Percentiles rank a stretch among this genome's conserved stretches.
Evolutionary conservation across 2,329 filamentous ascomycete genomes (phyloP).

Genomic region (Sarocladium oryzae): DNA sequence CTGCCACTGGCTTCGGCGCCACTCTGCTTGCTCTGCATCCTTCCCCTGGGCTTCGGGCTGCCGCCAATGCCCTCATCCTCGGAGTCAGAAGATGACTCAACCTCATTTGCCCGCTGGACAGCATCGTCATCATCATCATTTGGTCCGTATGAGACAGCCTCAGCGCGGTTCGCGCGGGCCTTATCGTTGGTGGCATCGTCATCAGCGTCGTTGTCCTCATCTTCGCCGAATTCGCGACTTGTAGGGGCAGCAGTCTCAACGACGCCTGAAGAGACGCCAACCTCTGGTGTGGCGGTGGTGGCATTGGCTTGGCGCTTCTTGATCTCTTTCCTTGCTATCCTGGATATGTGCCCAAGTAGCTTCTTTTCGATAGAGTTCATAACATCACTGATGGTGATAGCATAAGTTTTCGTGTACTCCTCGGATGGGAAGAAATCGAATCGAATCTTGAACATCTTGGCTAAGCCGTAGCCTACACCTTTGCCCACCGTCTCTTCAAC

Average conservation of each 20-base stretch:
- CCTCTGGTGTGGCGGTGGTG: slow-evolving; percentile 67
- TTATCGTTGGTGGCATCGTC: slow-evolving; percentile 72
- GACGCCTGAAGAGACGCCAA: slow-evolving; percentile 50
- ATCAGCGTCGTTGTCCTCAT: slow-evolving; percentile 69
- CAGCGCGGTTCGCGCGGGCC: slow-evolving; percentile 66
- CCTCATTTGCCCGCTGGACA: slow-evolving; percentile 58
- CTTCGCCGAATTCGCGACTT: slow-evolving; percentile 47
- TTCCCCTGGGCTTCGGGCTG: slow-evolving; percentile 31
- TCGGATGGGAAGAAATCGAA: slow-evolving; percentile 77
- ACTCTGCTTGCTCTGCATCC: slow-evolving; percentile 13
- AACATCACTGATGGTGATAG: slow-evolving; percentile 73
- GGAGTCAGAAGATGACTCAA: slow-evolving; percentile 48
- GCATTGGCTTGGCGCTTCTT: slow-evolving; percentile 64
- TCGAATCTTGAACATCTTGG: slow-evolving; percentile 78
- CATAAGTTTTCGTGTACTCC: slow-evolving; percentile 82
- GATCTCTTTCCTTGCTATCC: slow-evolving; percentile 67
- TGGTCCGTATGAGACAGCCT: slow-evolving; percentile 82
- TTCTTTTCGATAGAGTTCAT: slow-evolving; percentile 72
- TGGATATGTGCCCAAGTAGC: slow-evolving; percentile 67
- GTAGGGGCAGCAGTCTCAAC: slow-evolving; percentile 42
- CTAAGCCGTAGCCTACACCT: slow-evolving; percentile 60
- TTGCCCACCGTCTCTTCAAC: slow-evolving; percentile 75
- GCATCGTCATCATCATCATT: slow-evolving; percentile 88
- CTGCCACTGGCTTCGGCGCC: slow-evolving; percentile 12
- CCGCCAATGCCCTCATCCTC: slow-evolving; percentile 46